Evolutionary conservation across 768 basidiomycete genomes (phyloP).

Genomic region (Podaxis sp.): DNA sequence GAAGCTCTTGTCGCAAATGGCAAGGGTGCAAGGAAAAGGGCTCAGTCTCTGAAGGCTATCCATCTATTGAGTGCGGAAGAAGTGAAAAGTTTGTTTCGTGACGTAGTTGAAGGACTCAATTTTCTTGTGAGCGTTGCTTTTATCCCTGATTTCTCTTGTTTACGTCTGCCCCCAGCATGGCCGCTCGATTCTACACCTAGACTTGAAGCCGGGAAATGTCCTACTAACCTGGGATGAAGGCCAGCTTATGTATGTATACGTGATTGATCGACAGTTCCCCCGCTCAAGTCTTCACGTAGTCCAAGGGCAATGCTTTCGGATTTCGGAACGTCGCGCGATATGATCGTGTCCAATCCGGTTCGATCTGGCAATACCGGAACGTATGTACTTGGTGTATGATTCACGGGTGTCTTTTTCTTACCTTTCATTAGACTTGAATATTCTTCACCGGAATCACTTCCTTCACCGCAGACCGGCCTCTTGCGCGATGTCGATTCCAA

Average conservation of each 20-base stretch:
- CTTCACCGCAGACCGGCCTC: conserved; percentile 59
- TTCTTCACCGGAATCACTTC: conserved; percentile 84
- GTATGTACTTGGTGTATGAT: conserved; percentile 41
- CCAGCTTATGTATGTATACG: conserved; percentile 59
- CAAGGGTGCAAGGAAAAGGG: conserved; percentile 10
- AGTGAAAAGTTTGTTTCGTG: conserved; percentile 74
- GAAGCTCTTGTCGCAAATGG: conserved; percentile 40
- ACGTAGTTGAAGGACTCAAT: conserved; percentile 81
- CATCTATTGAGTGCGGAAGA: conserved; percentile 86
- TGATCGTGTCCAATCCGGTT: conserved; percentile 64
- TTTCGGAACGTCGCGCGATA: conserved; percentile 93
- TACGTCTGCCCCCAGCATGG: conserved; percentile 54
- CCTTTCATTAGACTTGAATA: conserved; percentile 68
- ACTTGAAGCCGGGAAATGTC: conserved; percentile 93
- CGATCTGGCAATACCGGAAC: conserved; percentile 96
- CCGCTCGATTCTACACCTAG: conserved; percentile 85
- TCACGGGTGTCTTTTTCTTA: neutral
- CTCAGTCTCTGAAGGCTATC: conserved; percentile 61
- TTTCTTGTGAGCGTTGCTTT: conserved; percentile 65
- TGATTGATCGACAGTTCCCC: neutral
- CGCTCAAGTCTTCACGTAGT: conserved; percentile 34
- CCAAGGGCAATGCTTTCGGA: conserved; percentile 95
- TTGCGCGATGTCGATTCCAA: conserved; percentile 79
- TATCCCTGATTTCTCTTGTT: conserved; percentile 12
- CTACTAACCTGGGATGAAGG: conserved; percentile 91